These are phyloP conservation scores for Colletotrichum aenigma DNA, from an alignment of 2,329 filamentous ascomycete genomes.

Conservation along the genomic window DNA sequence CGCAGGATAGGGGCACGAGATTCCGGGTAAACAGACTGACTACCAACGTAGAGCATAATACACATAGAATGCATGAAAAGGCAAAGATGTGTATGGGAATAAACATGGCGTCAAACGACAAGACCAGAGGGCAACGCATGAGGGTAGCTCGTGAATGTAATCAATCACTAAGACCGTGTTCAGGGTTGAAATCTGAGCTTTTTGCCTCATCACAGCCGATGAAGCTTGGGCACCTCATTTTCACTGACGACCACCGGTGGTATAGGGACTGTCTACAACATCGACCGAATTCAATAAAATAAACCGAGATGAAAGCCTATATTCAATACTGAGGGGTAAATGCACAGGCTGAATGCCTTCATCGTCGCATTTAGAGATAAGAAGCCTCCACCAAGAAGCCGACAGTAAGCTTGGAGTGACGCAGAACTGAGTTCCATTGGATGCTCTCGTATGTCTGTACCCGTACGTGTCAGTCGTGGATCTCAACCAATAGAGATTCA, in stretches of 20 bases:
- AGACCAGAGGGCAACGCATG: neutral
- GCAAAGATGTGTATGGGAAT: rapidly evolving
- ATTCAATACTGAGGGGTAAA: neutral
- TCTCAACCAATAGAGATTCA: neutral
- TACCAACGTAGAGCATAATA: neutral
- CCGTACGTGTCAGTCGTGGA: neutral
- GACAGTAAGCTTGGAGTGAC: constrained; percentile 33
- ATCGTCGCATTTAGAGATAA: neutral
- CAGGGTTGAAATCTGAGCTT: no score
- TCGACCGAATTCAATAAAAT: neutral
- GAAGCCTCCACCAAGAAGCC: constrained; percentile 37
- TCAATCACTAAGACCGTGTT: no score
- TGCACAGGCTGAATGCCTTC: neutral
- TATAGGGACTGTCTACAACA: neutral
- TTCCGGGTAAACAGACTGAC: neutral
- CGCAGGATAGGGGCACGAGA: neutral
- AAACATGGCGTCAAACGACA: neutral
- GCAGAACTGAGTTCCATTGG: constrained; percentile 25
- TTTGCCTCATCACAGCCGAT: no score
- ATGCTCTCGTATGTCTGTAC: constrained; percentile 27
- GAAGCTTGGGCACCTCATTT: neutral
- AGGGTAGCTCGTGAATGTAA: neutral
- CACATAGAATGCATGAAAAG: neutral
- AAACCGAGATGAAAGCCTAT: neutral
- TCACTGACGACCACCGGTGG: neutral